These are phyloP conservation scores for Phaeoacremonium minimum DNA, from an alignment of 2,329 filamentous ascomycete species.

Conservation along the genomic window DNA sequence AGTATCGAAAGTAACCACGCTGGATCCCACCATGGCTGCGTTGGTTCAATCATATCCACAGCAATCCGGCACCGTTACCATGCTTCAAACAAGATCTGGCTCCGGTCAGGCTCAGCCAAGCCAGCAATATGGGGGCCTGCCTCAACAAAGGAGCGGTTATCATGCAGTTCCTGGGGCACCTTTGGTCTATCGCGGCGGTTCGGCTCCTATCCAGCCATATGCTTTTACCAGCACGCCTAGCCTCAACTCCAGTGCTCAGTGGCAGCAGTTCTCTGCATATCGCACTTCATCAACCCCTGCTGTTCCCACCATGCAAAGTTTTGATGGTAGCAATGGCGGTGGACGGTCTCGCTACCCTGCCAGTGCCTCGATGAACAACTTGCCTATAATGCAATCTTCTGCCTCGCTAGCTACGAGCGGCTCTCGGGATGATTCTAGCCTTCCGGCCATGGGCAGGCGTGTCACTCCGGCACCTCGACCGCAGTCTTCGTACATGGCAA, in stretches of 20 bases:
- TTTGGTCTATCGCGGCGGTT: conserved; percentile 49
- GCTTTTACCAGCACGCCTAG: conserved; percentile 70
- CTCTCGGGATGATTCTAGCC: conserved; percentile 48
- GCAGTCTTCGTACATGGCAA: conserved; percentile 35
- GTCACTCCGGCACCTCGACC: conserved; percentile 32
- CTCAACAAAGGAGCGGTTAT: conserved; percentile 44
- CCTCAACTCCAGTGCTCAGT: conserved; percentile 49
- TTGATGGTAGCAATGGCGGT: conserved; percentile 23
- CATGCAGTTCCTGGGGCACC: conserved; percentile 46
- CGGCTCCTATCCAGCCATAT: conserved; percentile 67
- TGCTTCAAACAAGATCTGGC: conserved; percentile 70
- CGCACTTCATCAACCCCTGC: conserved; percentile 42
- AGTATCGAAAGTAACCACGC: not conserved
- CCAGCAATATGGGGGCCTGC: conserved; percentile 43
- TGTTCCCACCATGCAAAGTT: conserved; percentile 32
- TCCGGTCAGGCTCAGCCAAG: conserved; percentile 52
- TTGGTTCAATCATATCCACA: conserved; percentile 78
- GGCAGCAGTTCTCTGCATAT: conserved; percentile 45
- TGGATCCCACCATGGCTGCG: conserved; percentile 78
- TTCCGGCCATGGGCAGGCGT: conserved; percentile 35
- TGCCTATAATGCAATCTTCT: conserved; percentile 29
- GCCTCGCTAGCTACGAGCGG: conserved; percentile 31
- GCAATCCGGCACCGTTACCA: conserved; percentile 67
- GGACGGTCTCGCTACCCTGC: conserved; percentile 24
- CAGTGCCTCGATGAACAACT: conserved; percentile 32